Base-by-base conservation (phyloP, 1,284 basidiomycete species). In the Tilletiopsis washingtonensis region DNA sequence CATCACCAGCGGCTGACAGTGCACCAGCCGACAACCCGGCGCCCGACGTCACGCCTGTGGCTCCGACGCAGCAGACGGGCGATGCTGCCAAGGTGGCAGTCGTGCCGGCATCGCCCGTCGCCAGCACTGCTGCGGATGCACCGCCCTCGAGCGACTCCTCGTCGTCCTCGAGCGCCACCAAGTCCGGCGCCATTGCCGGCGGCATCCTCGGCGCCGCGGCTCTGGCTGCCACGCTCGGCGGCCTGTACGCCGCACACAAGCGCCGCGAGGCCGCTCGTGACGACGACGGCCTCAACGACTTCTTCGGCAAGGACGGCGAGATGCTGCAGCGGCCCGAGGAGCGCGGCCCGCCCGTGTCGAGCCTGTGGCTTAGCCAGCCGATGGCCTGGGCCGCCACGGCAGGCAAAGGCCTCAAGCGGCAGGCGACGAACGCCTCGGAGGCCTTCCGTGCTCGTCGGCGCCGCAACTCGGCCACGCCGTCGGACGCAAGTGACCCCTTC, bases 211-310 rank as follows among this genome's bases (percentile, higher is more conserved):
- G 68, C 17, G 68, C 64, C 5, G 61, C 62, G 4, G 68, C 68
- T 15, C 45, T 67, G n/a, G 66, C 61, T 9, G 68, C 64, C 4
- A 57, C 59, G 24, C 37, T 64, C 39, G 68, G 67, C 17, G 64
- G 66, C 6, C 51, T 70, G 46, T 71, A 71, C 46, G 68, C 68
- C 27, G 66, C 62, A 49, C 54, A 56, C 15, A 67, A 69, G 43
- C 60, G 68, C 36, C 50, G 56, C 23, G 54, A 67, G 39, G 59
- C 63, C 4, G 45, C 46, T n/a, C 48, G 45, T 34, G 56, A 48
- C 34, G 51, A 49, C 3, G 38, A 49, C 36, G 26, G 24, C 25
- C 25, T 54, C 2, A 50, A 58, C 48, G 51, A 57, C 32, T 34
- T 47, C 19, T 50, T 44, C 21, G 45, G 43, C 23, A 50, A 49